Evolutionary conservation across 495 filamentous ascomycete genomes (phyloP), one percentile per base, ranked within the genome.

Genomic region (Penicillium pancosmium): DNA sequence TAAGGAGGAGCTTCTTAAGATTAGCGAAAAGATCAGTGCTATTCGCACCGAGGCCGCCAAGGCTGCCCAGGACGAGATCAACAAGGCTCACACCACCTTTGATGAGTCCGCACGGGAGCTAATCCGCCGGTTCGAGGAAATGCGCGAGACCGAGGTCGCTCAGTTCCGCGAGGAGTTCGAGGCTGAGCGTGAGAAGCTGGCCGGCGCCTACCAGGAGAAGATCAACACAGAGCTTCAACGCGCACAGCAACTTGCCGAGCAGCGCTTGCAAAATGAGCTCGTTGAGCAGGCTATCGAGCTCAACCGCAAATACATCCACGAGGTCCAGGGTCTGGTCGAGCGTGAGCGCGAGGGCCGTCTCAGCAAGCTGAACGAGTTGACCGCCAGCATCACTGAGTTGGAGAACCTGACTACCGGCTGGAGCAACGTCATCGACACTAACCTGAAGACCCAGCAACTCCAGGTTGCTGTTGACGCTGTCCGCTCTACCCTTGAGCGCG

Each of bases 401-500:
- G 92, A 97, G 76, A 84, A 86, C 64, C 84, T 98, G 38, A 94
- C 91, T 11, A 80, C 84, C 11, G 86, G 88, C 59, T 97, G 90
- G 91, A 91, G 89, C 71, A 82, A 86, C 7, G 90, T 98, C 21
- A 86, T 98, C 25, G 91, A 97, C 68, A 78, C 82, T 50, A 96
- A 92, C 75, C 84, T 98, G 54, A 88, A 88, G 74, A 97, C 95
- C 5, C 94, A 98, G 75, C 91, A 97, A 71, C 85, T 97, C 15
- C 90, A 94, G 68, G 91, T 97, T 40, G 94, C 94, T 4, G 89
- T 98, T 27, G 95, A 98, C 63, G 91, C 93, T 38, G 91, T 98
- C 6, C 88, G 91, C 41, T 84, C 89, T 60, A 87, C 86, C 48
- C 85, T 96, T 19, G 88, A 91, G 69, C 87, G 87, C 47, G 78